Base-by-base conservation (phyloP, 768 basidiomycete genomes). In the Termitomyces sp. region DNA sequence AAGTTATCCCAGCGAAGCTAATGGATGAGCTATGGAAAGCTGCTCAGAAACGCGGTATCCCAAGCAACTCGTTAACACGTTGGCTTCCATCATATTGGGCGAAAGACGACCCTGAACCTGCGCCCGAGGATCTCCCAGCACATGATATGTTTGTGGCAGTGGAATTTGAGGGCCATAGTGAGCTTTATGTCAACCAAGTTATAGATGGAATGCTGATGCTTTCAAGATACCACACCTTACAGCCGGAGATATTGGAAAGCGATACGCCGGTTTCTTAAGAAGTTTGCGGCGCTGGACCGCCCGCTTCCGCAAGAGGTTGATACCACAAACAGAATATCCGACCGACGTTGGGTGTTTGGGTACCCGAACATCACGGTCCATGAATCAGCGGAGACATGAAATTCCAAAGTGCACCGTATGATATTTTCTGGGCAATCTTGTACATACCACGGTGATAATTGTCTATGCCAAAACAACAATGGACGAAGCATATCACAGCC, bases 21-120 rank as follows among this genome's bases (percentile, higher is more conserved):
- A 91, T 91, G 88, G 72, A 72, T 44, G 79, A 75, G 18, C 72
- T 86, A 3, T 86, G 84, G 81, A 75, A 80, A 62, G 72, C 83
- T 57, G 71, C 82, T 10, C 68, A 72, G 40, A 70, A 70, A 5
- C 73, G 77, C 47, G 79, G 79, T 13, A 47, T 60, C 26, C 26
- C 63, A 63, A 57, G 50, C 10, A 52, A 55, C 1, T 33, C 53
- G 0, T 33, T 1, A 2, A 53, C 41, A 13, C 47, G 4, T 23
- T 50, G 59, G 54, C 16, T 32, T 1, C 12, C 13, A 2, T 16
- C 13, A 6, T 33, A 64, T 69, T 14, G 72, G 71, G 4, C 56
- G 2, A 8, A 33, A 16, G 41, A 33, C 18, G 49, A 51, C 12
- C 10, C 18, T 67, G 60, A 74, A 70, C 61, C 69, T 67, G 53